Base-by-base conservation (phyloP, 1,139 yeast species). In the Schizosaccharomyces versatilis region DNA sequence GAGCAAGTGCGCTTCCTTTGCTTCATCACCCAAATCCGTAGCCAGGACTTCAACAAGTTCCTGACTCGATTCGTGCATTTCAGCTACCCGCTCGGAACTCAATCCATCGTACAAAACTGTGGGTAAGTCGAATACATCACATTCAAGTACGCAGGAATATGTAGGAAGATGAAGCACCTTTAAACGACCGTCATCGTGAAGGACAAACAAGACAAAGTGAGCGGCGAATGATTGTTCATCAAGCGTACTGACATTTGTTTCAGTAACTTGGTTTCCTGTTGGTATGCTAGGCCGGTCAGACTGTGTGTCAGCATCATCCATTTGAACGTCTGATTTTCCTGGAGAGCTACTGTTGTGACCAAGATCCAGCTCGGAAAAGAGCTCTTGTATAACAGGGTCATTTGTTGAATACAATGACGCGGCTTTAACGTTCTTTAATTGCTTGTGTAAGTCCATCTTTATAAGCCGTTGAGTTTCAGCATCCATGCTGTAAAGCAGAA, bases 21-120 rank as follows among this genome's bases (percentile, higher is more conserved):
- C 59, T 6, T 62, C 63, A 61, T 81, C 84, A 2, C 95, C 95
- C 51, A 85, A 64, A 52, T 74, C 76, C 54, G 78, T 75, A 54
- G 81, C 72, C 62, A 81, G 74, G 2, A 81, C 74, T 65, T 83
- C 90, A 62, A 81, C 82, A 57, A 83, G 77, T 49, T 52, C 48
- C 38, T 52, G 54, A n/a, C 54, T 53, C 7, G 49, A 54, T 36
- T 49, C 42, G 12, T 38, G 40, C 41, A 53, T 42, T 38, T 36
- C 40, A 12, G n/a, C 41, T 19, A 48, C 38, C 12, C 47, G 19
- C n/a, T 44, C 40, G 14, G 48, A 38, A 10, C 39, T 36, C 12
- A 24, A 19, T 14, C 54, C 54, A 24, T 53, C 39, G 32, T 38
- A 39, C 19, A 53, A 42, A 14, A 38, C 44, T 17, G 57, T 56